Base-by-base conservation (phyloP, 257 asterid species). In the Salvia hispanica region DNA sequence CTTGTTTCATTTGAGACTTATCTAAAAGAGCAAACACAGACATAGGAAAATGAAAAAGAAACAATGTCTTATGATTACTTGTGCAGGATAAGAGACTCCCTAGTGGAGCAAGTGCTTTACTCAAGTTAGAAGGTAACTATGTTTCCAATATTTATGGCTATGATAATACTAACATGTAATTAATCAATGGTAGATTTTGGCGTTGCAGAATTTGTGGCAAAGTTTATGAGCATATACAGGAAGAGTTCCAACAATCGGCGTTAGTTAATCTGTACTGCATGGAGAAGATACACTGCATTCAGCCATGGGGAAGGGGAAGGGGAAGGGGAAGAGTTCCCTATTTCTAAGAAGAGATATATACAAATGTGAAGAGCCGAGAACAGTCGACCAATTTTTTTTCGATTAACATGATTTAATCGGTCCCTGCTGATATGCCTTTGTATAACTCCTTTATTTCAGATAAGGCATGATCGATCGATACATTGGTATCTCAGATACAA, bases 71-170 rank as follows among this genome's bases (percentile, higher is more conserved):
- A 76, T 9, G 31, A 34, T 34, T 52, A 11, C 15, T 58, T 77
- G 62, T 82, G 85, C 86, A 90, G 97, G 97, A 88, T 70, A 90
- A 90, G 82, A 82, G 91, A 77, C 86, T 90, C 55, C 94, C 97
- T 21, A 55, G 45, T 50, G 94, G 94, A 78, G 84, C 92, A 59
- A 86, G 79, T 71, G 75, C 75, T 15, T 62, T 71, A 11, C 57
- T 71, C 48, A 71, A 71, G 47, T 74, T 90, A 71, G 75, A 71
- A 71, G 75, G 75, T 71, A 70, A 60, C 11, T 7, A 16, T 51
- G 21, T 8, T 2, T 15, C 4, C 57, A 16, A 8, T 51, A 51
- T 15, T 51, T 52, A 51, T 51, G 57, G 13, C 57, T 18, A 51
- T 14, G 7, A 40, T 40, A 51, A 8, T 16, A 25, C 31, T 25